Base-by-base conservation (phyloP, 2,329 filamentous ascomycete genomes). In the Acrodontium crateriforme region DNA sequence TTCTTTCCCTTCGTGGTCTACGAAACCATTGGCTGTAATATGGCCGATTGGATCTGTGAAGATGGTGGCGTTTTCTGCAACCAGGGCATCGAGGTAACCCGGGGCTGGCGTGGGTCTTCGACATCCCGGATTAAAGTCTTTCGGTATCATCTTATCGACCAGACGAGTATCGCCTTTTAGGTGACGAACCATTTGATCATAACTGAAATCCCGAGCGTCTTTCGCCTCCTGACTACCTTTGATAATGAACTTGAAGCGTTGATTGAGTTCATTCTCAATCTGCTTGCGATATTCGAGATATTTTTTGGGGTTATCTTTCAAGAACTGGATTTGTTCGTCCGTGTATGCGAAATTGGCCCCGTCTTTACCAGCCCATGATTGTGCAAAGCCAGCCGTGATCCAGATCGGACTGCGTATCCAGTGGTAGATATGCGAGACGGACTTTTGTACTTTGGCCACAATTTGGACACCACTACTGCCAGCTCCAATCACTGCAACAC, bases 191-290 rank as follows among this genome's bases (percentile, higher is more conserved):
- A 63, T 63, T 28, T 59, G 52, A 3, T 46, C 37, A 28, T 48
- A 46, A 16, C 48, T 42, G 32, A 50, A 58, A n/a, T 56, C 51
- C 6, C 53, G 49, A 8, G 62, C 61, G 15, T 52, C 45, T 28
- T 47, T 45, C 2, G 61, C 59, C 47, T 63, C 60, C 27, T 53
- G 31, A 5, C 54, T 58, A n/a, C 58, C 60, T 40, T 63, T 65
- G 37, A 63, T 49, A 40, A 67, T 66, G 45, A 68, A 61, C 24
- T 62, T 62, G 52, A 69, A 70, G 5, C 62, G 54, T 24, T 59
- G 56, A 34, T 67, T 69, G 10, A 70, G 51, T 34, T 63, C 60
- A 33, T 57, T 56, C 33, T 65, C 60, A 30, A 64, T 30, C 29
- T 58, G 52, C 40, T 61, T 62, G 34, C 59, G 54, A 36, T 63